These are phyloP conservation scores for Hymenoscyphus repandus DNA, from an alignment of 2,329 filamentous ascomycete genomes.

Conservation along the genomic window DNA sequence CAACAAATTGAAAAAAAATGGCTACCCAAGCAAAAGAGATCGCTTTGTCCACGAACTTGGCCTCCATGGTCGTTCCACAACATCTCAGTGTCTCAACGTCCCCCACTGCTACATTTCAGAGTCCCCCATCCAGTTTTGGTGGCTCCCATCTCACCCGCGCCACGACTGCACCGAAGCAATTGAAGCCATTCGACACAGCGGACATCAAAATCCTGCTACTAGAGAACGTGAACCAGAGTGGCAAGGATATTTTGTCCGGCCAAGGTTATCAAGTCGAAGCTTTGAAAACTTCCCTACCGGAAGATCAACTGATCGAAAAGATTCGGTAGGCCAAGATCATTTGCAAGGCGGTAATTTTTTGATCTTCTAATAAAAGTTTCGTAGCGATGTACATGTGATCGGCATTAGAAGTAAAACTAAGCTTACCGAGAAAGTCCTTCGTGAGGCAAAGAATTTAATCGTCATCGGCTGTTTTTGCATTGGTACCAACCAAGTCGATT, in stretches of 20 bases:
- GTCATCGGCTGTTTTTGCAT: conserved; percentile 99
- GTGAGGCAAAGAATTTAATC: conserved; percentile 87
- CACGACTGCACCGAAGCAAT: conserved; percentile 56
- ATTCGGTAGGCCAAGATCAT: conserved; percentile 57
- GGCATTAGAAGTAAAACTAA: conserved; percentile 98
- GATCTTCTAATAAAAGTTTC: conserved; percentile 12
- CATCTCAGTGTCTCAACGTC: conserved; percentile 68
- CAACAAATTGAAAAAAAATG: conserved; percentile 16
- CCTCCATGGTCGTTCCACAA: conserved; percentile 45
- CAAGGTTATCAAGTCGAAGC: conserved; percentile 97
- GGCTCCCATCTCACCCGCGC: conserved; percentile 38
- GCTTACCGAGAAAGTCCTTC: conserved; percentile 77
- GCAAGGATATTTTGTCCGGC: conserved; percentile 70
- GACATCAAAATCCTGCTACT: conserved; percentile 95
- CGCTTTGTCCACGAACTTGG: conserved; percentile 30
- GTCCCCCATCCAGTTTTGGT: conserved; percentile 61
- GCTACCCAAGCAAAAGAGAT: conserved; percentile 43
- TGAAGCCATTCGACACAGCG: conserved; percentile 93
- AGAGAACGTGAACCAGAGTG: conserved; percentile 93
- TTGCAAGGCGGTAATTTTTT: neutral
- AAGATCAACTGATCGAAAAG: conserved; percentile 94
- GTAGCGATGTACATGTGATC: conserved; percentile 89
- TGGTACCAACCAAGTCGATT: conserved; percentile 91
- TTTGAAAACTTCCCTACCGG: conserved; percentile 81
- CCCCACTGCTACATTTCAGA: conserved; percentile 69